Base-by-base conservation (phyloP, 2,329 filamentous ascomycete genomes). In the Apiospora phragmitis region DNA sequence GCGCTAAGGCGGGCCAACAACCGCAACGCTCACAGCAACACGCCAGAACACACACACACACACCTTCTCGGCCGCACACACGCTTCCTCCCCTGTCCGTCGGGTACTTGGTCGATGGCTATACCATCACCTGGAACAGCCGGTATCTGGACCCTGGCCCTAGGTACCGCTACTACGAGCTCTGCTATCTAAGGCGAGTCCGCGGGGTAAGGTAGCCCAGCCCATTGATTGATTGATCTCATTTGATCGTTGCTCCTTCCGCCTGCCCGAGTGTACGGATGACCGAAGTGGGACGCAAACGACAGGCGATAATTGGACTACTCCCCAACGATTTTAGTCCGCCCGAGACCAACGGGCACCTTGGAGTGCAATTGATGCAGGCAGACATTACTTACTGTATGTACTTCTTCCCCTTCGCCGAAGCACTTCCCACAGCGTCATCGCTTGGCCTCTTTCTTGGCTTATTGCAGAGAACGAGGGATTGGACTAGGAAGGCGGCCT, bases 1-100 rank as follows among this genome's bases (percentile, higher is more conserved):
- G 32, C 55, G 55, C 55, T 62, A 62, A 62, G 55, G 55, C 55
- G 55, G 55, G 55, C 55, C 55, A 62, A 62, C 55, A 62, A 62
- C 51, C 51, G 51, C 51, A 59, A 21, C 51, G 32, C 51, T 59
- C 29, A 59, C 51, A 59, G 51, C 49, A 51, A 49, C 47, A 51
- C 43, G 43, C 43, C 43, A 49, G 45, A 24, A 8, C 21, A 47
- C 16, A 45, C 43, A 47, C 43, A 3, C 41, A 9, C 43, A 47
- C 38, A 41, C 38, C 14, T 41, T 41, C 38, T 41, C 38, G 38
- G 38, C 38, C 38, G 38, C 38, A 38, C 38, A 38, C 38, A 38
- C 38, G 38, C 38, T 6, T 11, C 4, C 43, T n/a, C 26, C 51
- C 7, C 6, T 35, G 24, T 14, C 47, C 51, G 4, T 35, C 51